Base-by-base conservation (phyloP, 805 yeast species). In the Jamesozyma rosinii region DNA sequence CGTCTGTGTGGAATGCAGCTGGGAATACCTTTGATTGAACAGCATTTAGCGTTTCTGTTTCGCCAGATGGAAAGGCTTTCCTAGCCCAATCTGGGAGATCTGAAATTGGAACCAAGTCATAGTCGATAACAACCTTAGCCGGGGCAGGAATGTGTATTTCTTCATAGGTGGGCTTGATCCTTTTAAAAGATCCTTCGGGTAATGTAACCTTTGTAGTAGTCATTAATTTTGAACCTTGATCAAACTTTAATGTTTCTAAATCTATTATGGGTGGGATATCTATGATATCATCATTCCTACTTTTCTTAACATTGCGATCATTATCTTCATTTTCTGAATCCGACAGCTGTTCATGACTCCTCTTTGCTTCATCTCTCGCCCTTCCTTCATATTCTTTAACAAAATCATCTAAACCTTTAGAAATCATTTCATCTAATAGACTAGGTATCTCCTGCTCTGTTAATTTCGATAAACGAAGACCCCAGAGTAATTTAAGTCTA, bases 61-160 rank as follows among this genome's bases (percentile, higher is more conserved):
- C 86, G 1, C 70, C 63, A 0, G 73, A 59, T 0, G 88, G 85
- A 53, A 92, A 94, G 0, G 83, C 92, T 1, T 66, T 58, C 46
- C 74, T 82, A 0, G 90, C 82, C 97, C 96, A 92, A 19, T 66
- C 72, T 0, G 98, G 97, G 21, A 92, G 60, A 2, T 70, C 73
- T 2, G 75, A 41, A 1, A 86, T 77, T 2, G 76, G 65, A 3
- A 86, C 77, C 10, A 83, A 60, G 15, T 65, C 51, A 19, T 56
- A 55, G 21, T 60, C 64, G 37, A 65, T 66, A 1, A 61, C 64
- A 3, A 77, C 71, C 21, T 72, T 69, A 14, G 65, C 59, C 0
- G 96, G 95, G 0, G 96, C 81, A 0, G 98, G 98, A n/a, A 92
- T 77, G 48, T 81, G 88, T 31, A 89, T 84, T 52, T 87, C 94